A percentile compares a stretch with the other conserved stretches of the same genome.
Conservation (phyloP, 2,329 filamentous ascomycete genomes). For the Podosphaera xanthii region DNA sequence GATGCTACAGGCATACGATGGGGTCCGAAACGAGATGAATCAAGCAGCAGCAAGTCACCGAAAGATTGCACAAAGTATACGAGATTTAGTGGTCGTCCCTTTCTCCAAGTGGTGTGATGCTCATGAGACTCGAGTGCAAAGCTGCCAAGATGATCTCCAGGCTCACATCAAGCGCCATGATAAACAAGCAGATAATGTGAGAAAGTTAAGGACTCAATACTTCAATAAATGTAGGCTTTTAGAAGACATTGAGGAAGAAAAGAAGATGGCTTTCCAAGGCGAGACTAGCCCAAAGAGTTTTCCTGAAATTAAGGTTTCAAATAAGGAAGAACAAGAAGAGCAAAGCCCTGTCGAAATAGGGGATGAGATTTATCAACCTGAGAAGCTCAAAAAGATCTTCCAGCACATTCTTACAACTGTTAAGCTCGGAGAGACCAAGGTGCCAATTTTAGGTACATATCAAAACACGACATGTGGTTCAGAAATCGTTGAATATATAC, state of each 20-base stretch:
- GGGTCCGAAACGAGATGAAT: slow-evolving; percentile 77
- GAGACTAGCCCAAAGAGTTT: slow-evolving; percentile 45
- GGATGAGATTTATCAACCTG: slow-evolving; percentile 62
- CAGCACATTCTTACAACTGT: slow-evolving; percentile 69
- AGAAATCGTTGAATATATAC: slow-evolving; percentile 89
- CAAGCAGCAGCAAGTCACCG: slow-evolving; percentile 74
- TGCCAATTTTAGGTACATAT: slow-evolving; percentile 86
- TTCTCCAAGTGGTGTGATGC: slow-evolving; percentile 94
- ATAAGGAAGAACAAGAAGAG: slow-evolving; percentile 43
- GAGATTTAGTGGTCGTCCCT: slow-evolving; percentile 81
- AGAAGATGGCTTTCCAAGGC: slow-evolving; percentile 90
- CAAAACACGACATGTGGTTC: slow-evolving; percentile 77
- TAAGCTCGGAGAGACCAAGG: slow-evolving; percentile 75
- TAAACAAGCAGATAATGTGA: slow-evolving; percentile 69
- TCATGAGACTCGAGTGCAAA: slow-evolving; percentile 74
- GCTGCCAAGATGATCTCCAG: slow-evolving; percentile 88
- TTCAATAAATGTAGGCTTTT: slow-evolving; percentile 97
- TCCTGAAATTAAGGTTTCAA: slow-evolving; percentile 72
- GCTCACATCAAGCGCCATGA: slow-evolving; percentile 78
- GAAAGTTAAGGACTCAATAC: slow-evolving; percentile 86
- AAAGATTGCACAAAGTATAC: slow-evolving; percentile 90
- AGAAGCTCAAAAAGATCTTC: slow-evolving; percentile 79
- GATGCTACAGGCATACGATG: slow-evolving; percentile 58
- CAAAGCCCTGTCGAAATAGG: slow-evolving; percentile 74
- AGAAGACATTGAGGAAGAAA: slow-evolving; percentile 93